Base-by-base conservation (phyloP, 2,329 filamentous ascomycete species). In the Fusarium equiseti region DNA sequence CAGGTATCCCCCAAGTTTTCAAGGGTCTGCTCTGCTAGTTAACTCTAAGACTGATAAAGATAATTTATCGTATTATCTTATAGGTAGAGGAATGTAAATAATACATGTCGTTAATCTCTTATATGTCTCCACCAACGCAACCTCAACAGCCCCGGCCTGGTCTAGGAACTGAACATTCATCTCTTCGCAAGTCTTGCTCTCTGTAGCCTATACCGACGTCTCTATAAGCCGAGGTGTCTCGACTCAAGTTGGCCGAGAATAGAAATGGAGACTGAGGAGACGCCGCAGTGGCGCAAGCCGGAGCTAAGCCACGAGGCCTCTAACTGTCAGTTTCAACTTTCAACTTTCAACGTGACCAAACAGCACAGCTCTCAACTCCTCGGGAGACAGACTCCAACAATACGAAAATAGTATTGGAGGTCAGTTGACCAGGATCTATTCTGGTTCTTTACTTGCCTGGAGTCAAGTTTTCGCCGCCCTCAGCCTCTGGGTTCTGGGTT, bases 271-370 rank as follows among this genome's bases (percentile, higher is more conserved):
- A 49, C 29, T 29, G 11, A 15, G 26, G 22, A 50, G 49, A 49
- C 62, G 63, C 63, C 63, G 62, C 62, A 66, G 63, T 66, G 63
- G 63, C 62, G 48, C 55, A 44, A 61, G 16, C 61, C 26, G 54
- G 60, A 54, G 63, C 63, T 62, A 51, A 67, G 64, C 63, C 64
- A 67, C 49, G 49, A 56, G 68, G 42, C 29, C 63, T 55, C 31
- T 51, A 31, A 32, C n/a, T n/a, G 27, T 48, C 46, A 31, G 65
- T 68, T 42, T 42, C 50, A 42, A 52, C 50, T 68, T 40, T 52
- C 49, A 40, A 51, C 48, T 42, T 50, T 56, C 51, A 66, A 46
- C 53, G 49, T 49, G 65, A 58, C 45, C 59, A 59, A 43, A 50
- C 22, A 49, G 32, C 32, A 35, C 6, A 38, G 35, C 49, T 24